phyloP scores from a whole-genome alignment of 2,329 filamentous ascomycete species.

The Alternaria brassicicola region DNA sequence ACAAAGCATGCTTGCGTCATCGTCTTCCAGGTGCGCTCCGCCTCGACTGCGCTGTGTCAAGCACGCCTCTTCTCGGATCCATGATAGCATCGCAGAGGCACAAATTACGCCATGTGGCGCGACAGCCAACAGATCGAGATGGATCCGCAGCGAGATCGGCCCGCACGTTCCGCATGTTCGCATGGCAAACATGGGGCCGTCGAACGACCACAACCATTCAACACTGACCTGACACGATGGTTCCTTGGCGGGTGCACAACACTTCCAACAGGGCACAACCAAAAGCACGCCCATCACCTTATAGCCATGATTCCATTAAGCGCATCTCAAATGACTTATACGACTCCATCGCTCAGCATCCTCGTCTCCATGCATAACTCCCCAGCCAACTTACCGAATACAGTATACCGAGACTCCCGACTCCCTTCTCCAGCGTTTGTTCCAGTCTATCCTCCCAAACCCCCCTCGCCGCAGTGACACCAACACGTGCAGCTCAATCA shows the following conservation, averaged over 20 bases:
- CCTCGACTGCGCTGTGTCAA: neutral
- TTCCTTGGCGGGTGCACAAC: neutral
- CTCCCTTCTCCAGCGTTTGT: neutral
- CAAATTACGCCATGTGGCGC: neutral
- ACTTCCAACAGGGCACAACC: neutral
- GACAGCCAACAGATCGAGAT: neutral
- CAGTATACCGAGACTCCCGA: neutral
- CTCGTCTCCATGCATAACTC: neutral
- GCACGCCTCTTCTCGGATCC: neutral
- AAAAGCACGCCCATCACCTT: neutral
- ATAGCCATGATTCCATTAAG: no score
- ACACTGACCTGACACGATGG: neutral
- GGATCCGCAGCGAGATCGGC: neutral
- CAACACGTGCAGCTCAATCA: neutral
- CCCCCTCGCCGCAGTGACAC: neutral
- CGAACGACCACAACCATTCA: neutral
- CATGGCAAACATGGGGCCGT: constrained; percentile 8
- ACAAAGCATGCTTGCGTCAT: neutral
- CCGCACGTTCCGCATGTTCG: constrained; percentile 12
- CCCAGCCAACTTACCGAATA: neutral
- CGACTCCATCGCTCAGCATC: neutral
- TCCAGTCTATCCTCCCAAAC: neutral
- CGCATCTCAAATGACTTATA: no score
- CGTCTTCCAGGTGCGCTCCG: neutral
- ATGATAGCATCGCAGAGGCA: neutral